These are phyloP conservation scores for Ustilago bromivora DNA, from an alignment of 1,284 basidiomycete species.

Conservation along the genomic window DNA sequence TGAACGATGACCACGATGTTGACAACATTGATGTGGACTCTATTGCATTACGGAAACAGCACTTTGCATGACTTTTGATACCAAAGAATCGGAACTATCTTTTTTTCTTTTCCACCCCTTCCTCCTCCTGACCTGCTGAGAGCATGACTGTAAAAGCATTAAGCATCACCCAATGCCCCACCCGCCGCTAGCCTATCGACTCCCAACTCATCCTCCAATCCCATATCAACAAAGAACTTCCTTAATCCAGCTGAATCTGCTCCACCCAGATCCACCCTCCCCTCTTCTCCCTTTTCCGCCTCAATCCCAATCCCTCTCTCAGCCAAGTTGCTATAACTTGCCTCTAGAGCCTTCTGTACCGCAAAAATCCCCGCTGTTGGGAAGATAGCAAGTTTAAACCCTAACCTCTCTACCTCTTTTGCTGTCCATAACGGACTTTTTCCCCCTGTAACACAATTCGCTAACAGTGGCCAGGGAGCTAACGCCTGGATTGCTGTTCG, in stretches of 20 bases:
- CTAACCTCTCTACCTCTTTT: conserved; percentile 21
- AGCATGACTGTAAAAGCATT: neutral
- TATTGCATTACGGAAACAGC: neutral
- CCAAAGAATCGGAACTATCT: conserved; percentile 5
- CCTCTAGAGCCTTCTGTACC: conserved; percentile 27
- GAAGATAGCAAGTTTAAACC: conserved; percentile 53
- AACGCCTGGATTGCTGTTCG: conserved; percentile 77
- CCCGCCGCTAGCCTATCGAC: conserved; percentile 38
- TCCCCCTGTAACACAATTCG: conserved; percentile 48
- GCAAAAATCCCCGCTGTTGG: conserved; percentile 52
- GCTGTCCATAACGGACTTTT: conserved; percentile 44
- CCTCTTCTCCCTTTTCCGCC: conserved; percentile 7
- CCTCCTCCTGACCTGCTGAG: too few relatives aligned
- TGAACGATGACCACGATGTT: neutral
- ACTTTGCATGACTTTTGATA: conserved; percentile 1
- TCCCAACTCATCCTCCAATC: conserved; percentile 42
- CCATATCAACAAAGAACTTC: conserved; percentile 52
- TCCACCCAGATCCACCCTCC: conserved; percentile 33
- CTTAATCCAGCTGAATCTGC: conserved; percentile 36
- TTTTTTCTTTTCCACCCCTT: neutral
- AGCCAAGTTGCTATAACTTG: conserved; percentile 31
- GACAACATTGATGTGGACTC: neutral
- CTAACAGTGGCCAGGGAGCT: conserved; percentile 55
- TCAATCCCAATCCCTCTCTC: conserved; percentile 69
- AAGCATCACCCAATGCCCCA: conserved; percentile 26